Conservation (phyloP, 768 basidiomycete genomes). For the Crucibulum laeve region DNA sequence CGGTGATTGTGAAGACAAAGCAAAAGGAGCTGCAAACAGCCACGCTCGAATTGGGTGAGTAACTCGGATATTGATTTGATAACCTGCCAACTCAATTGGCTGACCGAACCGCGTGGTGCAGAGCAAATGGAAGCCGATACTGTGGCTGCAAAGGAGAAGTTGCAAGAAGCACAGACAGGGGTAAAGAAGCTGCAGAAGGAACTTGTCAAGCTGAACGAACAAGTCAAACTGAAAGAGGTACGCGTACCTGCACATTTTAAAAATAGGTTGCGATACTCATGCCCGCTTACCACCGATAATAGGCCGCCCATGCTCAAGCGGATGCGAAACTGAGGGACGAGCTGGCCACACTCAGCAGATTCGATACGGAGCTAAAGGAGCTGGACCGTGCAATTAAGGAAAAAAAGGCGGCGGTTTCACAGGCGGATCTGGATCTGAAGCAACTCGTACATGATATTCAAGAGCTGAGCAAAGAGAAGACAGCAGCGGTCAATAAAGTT, state of each 20-base stretch:
- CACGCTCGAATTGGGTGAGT: conserved; percentile 82
- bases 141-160: conserved; percentile 37
- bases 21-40: conserved; percentile 91
- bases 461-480: conserved; percentile 60
- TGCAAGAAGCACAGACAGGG: conserved; percentile 37
- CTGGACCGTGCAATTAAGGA: conserved; percentile 79
- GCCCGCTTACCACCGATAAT: not conserved
- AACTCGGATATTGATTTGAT: conserved; percentile 1
- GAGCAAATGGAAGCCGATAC: conserved; percentile 84
- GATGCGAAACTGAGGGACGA: conserved; percentile 78
- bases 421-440: conserved; percentile 62
- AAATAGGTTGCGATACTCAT: not conserved
- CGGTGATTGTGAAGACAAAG: conserved; percentile 74
- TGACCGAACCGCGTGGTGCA: conserved; percentile 22
- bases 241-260: conserved; percentile 2
- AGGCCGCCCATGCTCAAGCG: conserved; percentile 60
- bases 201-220: conserved; percentile 49
- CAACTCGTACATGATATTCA: conserved; percentile 69
- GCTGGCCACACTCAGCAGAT: conserved; percentile 80
- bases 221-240: conserved; percentile 46
- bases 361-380: conserved; percentile 83
- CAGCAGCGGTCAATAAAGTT: conserved; percentile 44
- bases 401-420: conserved; percentile 67
- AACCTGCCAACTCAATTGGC: not conserved
- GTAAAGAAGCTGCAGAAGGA: conserved; percentile 58